phyloP scores from a whole-genome alignment of 139 green algal genomes.

The Astrephomene gubernaculifera region DNA sequence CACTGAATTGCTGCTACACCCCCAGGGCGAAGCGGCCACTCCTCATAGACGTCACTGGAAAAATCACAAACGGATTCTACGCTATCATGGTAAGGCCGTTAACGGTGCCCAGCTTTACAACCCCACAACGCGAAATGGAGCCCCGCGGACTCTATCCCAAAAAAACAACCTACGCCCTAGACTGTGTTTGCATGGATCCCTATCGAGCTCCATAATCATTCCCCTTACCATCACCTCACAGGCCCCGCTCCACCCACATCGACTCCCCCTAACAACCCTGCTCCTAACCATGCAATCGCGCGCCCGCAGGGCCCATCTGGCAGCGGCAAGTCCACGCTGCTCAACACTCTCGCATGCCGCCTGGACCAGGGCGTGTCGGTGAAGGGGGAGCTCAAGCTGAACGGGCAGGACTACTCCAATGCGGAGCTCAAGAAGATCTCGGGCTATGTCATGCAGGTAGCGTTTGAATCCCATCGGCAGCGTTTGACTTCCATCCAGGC shows the following conservation, averaged over 20 bases:
- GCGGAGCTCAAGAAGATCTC: constrained; percentile 49
- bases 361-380: constrained; percentile 40
- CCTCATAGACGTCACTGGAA: constrained; percentile 46
- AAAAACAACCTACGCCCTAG: too few relatives aligned
- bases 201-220: too few relatives aligned
- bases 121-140: neutral
- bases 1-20: too few relatives aligned
- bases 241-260: too few relatives aligned
- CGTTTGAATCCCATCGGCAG: too few relatives aligned
- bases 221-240: too few relatives aligned
- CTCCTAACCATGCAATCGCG: neutral
- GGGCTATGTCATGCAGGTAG: constrained; percentile 61
- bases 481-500: too few relatives aligned
- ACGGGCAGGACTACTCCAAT: constrained; percentile 40
- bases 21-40: constrained; percentile 35
- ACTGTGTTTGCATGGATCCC: too few relatives aligned
- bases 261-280: neutral
- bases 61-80: constrained; percentile 45
- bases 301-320: constrained; percentile 36
- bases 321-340: constrained; percentile 53
- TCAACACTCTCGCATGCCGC: constrained; percentile 55
- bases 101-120: too few relatives aligned
- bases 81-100: constrained; percentile 43
- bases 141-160: too few relatives aligned
- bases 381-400: constrained; percentile 25